Conservation (phyloP, 345 rosid species). For the Mercurialis annua region DNA sequence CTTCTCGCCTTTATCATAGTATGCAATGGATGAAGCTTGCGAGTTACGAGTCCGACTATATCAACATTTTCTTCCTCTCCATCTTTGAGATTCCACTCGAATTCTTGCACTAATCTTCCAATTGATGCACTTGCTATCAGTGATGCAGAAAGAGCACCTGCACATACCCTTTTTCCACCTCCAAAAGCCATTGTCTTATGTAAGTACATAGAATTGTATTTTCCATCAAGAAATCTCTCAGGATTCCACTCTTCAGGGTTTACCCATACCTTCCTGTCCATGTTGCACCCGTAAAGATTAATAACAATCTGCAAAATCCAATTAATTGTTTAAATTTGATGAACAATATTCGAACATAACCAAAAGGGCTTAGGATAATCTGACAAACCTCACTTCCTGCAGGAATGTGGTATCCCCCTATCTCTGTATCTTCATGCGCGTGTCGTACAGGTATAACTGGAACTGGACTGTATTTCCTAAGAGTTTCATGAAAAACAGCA, state of each 20-base stretch:
- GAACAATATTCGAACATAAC: neutral
- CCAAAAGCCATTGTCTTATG: slow-evolving; percentile 95
- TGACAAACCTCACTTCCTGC: slow-evolving; percentile 63
- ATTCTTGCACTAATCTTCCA: slow-evolving; percentile 77
- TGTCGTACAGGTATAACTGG: slow-evolving; percentile 67
- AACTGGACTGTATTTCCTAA: slow-evolving; percentile 72
- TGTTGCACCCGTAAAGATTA: slow-evolving; percentile 86
- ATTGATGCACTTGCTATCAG: slow-evolving; percentile 51
- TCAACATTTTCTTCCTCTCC: slow-evolving; percentile 70
- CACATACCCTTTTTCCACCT: slow-evolving; percentile 71
- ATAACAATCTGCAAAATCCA: slow-evolving; percentile 57
- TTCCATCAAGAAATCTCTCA: slow-evolving; percentile 61
- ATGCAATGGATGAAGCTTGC: slow-evolving; percentile 70
- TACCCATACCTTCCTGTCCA: slow-evolving; percentile 74
- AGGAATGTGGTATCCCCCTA: slow-evolving; percentile 70
- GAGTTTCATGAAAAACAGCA: slow-evolving; percentile 79
- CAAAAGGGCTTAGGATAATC: neutral
- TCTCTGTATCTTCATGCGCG: slow-evolving; percentile 71
- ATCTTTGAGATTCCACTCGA: slow-evolving; percentile 59
- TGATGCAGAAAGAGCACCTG: slow-evolving; percentile 73
- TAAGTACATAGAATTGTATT: slow-evolving; percentile 48
- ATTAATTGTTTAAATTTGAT: neutral
- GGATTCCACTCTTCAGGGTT: slow-evolving; percentile 71
- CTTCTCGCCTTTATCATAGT: slow-evolving; percentile 52
- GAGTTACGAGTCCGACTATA: slow-evolving; percentile 56